Conservation (phyloP, 345 rosid genomes). For the Aurinia saxatilis region DNA sequence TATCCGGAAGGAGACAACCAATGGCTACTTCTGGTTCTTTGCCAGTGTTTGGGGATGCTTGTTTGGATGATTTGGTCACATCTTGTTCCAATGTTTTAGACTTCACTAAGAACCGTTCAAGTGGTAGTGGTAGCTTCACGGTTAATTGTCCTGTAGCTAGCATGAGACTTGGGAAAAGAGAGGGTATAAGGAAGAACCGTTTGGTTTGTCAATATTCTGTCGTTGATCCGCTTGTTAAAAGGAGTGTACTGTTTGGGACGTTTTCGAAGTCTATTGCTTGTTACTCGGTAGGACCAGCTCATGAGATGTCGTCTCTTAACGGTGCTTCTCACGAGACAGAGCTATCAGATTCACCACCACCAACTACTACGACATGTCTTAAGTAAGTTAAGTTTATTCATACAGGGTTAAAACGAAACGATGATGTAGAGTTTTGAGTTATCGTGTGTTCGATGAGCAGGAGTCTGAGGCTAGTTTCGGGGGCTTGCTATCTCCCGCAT, state of each 20-base stretch:
- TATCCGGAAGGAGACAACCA: too few relatives aligned
- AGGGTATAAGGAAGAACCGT: conserved; percentile 24
- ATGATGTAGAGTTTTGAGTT: neutral
- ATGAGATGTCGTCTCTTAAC: conserved; percentile 40
- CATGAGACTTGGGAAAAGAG: conserved; percentile 42
- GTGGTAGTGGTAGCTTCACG: conserved; percentile 39
- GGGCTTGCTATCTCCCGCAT: conserved; percentile 82
- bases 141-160: conserved; percentile 36
- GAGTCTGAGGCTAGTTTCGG: conserved; percentile 63
- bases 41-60: conserved; percentile 58
- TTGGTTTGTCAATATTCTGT: conserved; percentile 39
- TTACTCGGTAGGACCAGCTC: conserved; percentile 50
- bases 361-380: conserved; percentile 31
- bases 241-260: conserved; percentile 26
- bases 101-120: conserved; percentile 37
- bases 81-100: conserved; percentile 50
- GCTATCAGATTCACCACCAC: conserved; percentile 34
- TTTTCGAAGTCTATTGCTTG: conserved; percentile 33
- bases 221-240: conserved; percentile 27
- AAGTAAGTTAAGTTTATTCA: conserved; percentile 23
- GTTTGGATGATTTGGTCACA: conserved; percentile 51
- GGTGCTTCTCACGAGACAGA: conserved; percentile 50
- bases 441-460: conserved; percentile 28
- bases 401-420: neutral
- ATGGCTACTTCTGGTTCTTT: too few relatives aligned